Percentiles rank a stretch among this genome's conserved stretches.
Evolutionary conservation across 2,329 filamentous ascomycete genomes (phyloP).

Genomic region (Phoma herbarum): DNA sequence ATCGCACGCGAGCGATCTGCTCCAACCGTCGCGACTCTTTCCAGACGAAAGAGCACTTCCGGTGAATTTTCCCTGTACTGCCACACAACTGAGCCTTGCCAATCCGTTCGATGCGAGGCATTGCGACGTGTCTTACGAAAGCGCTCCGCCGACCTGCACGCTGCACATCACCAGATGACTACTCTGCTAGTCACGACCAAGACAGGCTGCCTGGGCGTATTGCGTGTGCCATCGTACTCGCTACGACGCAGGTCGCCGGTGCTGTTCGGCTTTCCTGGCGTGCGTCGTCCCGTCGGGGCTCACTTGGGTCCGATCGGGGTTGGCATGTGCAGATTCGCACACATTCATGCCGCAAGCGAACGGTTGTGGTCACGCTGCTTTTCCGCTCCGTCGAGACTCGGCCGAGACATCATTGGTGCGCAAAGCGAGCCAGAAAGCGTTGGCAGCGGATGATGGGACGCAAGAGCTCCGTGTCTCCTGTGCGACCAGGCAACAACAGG

Average conservation of each 20-base stretch:
- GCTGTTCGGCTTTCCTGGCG: slow-evolving; percentile 13
- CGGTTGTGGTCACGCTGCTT: slow-evolving; percentile 16
- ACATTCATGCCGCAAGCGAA: slow-evolving; percentile 8
- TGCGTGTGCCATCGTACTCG: slow-evolving; percentile 20
- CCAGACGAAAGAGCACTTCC: slow-evolving; percentile 26
- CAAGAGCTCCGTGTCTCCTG: slow-evolving; percentile 20
- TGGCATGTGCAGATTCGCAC: slow-evolving; percentile 7
- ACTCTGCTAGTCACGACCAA: slow-evolving; percentile 12
- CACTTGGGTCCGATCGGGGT: slow-evolving; percentile 18
- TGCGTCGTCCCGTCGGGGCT: slow-evolving; percentile 19
- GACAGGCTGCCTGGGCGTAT: slow-evolving; percentile 12
- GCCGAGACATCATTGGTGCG: slow-evolving; percentile 19
- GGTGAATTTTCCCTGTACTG: slow-evolving; percentile 19
- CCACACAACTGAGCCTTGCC: slow-evolving; percentile 16
- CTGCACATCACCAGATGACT: slow-evolving; percentile 15
- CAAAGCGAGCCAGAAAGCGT: slow-evolving; percentile 4
- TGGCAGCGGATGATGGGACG: slow-evolving; percentile 21
- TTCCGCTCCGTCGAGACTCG: slow-evolving; percentile 37
- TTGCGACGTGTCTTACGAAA: slow-evolving; percentile 21
- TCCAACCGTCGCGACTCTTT: slow-evolving; percentile 26
- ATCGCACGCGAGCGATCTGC: slow-evolving; percentile 21
- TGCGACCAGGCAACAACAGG: slow-evolving; percentile 5
- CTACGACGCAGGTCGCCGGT: slow-evolving; percentile 19
- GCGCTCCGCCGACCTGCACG: slow-evolving; percentile 20
- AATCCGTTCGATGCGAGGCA: slow-evolving; percentile 15